Evolutionary conservation across 1,139 yeast genomes (phyloP), one percentile per base, ranked within the genome.

Genomic region (Debaryomyces psychrophilus): DNA sequence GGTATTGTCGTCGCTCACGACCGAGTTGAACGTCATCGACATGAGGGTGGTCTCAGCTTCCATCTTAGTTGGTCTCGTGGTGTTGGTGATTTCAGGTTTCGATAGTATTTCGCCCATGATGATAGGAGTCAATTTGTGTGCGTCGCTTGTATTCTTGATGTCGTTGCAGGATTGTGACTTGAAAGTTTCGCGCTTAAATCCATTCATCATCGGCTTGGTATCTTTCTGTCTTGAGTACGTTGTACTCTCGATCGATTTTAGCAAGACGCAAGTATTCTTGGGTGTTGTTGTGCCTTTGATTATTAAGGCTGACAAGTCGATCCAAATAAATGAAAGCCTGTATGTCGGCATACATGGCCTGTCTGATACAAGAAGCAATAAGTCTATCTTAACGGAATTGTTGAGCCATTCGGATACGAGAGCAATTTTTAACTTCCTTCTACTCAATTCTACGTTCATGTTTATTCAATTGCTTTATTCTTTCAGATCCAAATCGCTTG

Each of bases 361-460:
- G 7, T 39, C 34, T 14, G 44, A 45, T 11, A 49, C 33, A 3
- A 31, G 7, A 6, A 38, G 31, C 12, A 37, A 44, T 20, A 25
- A 22, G 8, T 58, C 68, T 2, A 60, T 68, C 3, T 44, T 69
- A 18, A 57, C 53, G 29, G 70, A 83, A 54, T 60, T 86, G 41
- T 69, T 83, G 44, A 60, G 67, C 37, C 85, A 90, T 56, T 72
- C 81, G 22, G 97, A 90, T 55, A 90, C 97, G 0, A 76, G 88
- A 53, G 90, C 96, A 29, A 95, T 95, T 31, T 92, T 93, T 64
- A 87, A 89, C 50, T 95, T 93, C 59, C 68, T 95, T 43, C 65
- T 93, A 49, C 75, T 95, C 49, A 95, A 95, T 67, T 82, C 95
- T 18, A 80, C 93, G 1, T 95, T 93, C 67, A 95, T 95, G 99